Conservation (phyloP, 2,329 filamentous ascomycete genomes). For the Cladosporium sp. region DNA sequence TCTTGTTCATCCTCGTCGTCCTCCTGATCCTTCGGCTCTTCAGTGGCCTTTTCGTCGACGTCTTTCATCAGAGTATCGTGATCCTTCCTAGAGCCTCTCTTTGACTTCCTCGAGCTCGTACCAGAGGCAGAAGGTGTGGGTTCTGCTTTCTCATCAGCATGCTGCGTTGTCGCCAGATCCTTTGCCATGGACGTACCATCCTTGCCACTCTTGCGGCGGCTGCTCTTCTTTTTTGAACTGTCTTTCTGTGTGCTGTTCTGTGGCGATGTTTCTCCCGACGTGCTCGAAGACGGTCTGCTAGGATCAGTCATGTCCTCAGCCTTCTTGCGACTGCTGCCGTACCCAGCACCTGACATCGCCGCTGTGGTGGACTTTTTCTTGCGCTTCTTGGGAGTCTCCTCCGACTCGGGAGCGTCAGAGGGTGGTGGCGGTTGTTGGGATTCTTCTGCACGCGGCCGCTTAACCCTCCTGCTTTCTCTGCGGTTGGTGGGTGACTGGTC, state of each 20-base stretch:
- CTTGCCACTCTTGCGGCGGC: constrained; percentile 57
- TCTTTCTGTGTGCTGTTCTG: constrained; percentile 52
- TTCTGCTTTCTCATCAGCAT: constrained; percentile 36
- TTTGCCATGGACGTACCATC: constrained; percentile 40
- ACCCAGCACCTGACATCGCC: constrained; percentile 73
- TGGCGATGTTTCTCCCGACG: constrained; percentile 58
- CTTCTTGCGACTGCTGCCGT: constrained; percentile 31
- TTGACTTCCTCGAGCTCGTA: constrained; percentile 27
- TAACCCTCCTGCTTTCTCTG: constrained; percentile 41
- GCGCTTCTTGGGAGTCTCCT: constrained; percentile 56
- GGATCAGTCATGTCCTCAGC: constrained; percentile 20
- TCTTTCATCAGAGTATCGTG: constrained; percentile 33
- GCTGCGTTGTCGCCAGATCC: neutral
- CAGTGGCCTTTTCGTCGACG: constrained; percentile 24
- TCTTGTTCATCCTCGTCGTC: constrained; percentile 51
- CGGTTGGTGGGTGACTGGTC: constrained; percentile 48
- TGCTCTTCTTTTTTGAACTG: constrained; percentile 68
- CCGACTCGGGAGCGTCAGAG: constrained; percentile 22
- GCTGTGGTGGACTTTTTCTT: constrained; percentile 36
- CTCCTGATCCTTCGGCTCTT: constrained; percentile 31
- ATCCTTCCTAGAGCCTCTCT: constrained; percentile 30
- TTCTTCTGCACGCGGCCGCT: constrained; percentile 56
- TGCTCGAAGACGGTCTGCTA: constrained; percentile 58
- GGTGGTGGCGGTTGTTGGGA: constrained; percentile 28
- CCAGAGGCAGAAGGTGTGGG: constrained; percentile 28